Base-by-base conservation (phyloP, 371 early-diverging fungal species). In the Apophysomyces variabilis region DNA sequence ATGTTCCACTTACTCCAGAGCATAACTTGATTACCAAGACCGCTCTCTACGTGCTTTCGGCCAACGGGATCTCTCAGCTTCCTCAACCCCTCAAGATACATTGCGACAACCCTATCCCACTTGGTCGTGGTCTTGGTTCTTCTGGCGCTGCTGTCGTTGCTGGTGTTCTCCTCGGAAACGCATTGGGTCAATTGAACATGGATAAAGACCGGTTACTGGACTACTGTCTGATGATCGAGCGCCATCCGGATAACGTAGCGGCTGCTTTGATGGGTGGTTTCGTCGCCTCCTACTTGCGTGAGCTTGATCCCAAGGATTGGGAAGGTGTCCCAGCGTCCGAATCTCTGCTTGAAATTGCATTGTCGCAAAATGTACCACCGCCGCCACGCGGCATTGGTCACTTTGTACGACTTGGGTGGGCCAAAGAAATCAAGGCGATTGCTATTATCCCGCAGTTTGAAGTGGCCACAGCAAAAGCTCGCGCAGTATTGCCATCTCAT, bases 231-330 rank as follows among this genome's bases (percentile, higher is more conserved):
- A 85, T 90, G 83, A 90, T 97, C 35, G 99, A 99, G 75, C 91
- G 94, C 47, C 99, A 99, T 68, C 98, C 98, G 0, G 99, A 99
- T 70, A 99, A 99, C 75, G 94, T 96, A 0, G 91, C 96, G 2
- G 95, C 98, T 26, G 92, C 95, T 11, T 74, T 98, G 39, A 84
- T 96, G 57, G 99, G 99, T 64, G 97, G 97, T 7, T 95, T 97
- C 71, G 91, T 96, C 4, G 93, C 95, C 26, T 88, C 91, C 61
- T 95, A 91, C 70, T 68, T 94, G 74, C 76, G 84, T 38, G 85
- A 85, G 58, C 70, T 85, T 56, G 80, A 80, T 68, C 83, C 84
- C 3, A 79, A 81, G 14, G 90, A 79, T n/a, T 81, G 85, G 44
- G 57, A 74, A 39, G 76, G 76, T 45, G 85, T 87, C 14, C 88